Percentiles rank a stretch among this genome's conserved stretches.
Evolutionary conservation across 495 filamentous ascomycete species (phyloP).

Genomic region (Penicillium soppii): DNA sequence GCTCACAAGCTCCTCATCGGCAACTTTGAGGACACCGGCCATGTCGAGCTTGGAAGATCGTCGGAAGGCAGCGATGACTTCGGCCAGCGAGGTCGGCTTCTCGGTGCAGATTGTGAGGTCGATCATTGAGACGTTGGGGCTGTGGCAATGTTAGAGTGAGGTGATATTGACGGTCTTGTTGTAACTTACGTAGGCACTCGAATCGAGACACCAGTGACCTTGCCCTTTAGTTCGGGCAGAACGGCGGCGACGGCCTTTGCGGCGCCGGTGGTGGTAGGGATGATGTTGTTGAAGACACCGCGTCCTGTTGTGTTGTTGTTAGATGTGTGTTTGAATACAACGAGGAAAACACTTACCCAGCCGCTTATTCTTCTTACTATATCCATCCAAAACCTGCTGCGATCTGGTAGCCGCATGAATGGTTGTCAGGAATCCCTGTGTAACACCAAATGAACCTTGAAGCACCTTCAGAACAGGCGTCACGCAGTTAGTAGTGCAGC

Average conservation of each 20-base stretch:
- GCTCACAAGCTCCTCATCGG: slow-evolving; percentile 35
- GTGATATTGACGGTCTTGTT: background rate
- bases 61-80: slow-evolving; percentile 33
- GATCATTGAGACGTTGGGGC: slow-evolving; percentile 40
- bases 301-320: slow-evolving; percentile 19
- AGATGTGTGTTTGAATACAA: background rate
- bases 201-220: slow-evolving; percentile 36
- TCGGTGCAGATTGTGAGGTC: slow-evolving; percentile 35
- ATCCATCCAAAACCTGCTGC: slow-evolving; percentile 38
- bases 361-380: slow-evolving; percentile 39
- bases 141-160: background rate
- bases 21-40: slow-evolving; percentile 30
- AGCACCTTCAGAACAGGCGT: slow-evolving; percentile 37
- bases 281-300: slow-evolving; percentile 37
- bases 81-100: slow-evolving; percentile 29
- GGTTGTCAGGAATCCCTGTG: slow-evolving; percentile 35
- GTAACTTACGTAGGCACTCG: slow-evolving; percentile 34
- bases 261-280: slow-evolving; percentile 35
- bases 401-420: slow-evolving; percentile 37
- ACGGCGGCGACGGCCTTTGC: slow-evolving; percentile 36
- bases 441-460: slow-evolving; percentile 28
- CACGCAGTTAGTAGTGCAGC: slow-evolving; percentile 39
- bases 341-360: slow-evolving; percentile 18
- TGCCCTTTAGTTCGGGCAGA: slow-evolving; percentile 31
- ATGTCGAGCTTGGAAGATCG: slow-evolving; percentile 27